Evolutionary conservation across 306 rosid species (phyloP).

Genomic region (Medicago arabica): DNA sequence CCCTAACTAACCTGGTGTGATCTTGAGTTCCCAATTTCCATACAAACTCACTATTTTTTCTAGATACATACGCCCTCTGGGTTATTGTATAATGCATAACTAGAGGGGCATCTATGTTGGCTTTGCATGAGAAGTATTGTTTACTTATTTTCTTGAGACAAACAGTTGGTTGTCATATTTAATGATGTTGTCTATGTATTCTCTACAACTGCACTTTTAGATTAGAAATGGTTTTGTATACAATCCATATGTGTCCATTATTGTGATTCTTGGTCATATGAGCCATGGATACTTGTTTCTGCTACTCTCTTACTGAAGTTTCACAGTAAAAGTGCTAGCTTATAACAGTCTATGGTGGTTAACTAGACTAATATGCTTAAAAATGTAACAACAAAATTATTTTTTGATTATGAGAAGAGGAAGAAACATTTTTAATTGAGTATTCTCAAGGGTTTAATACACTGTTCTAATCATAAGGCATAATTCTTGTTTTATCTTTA

Average conservation of each 20-base stretch:
- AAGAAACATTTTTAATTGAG: slow-evolving; percentile 11
- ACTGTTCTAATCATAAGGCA: not conserved
- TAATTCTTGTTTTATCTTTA: too few species aligned
- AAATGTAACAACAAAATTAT: not conserved
- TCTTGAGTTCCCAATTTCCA: slow-evolving; percentile 32
- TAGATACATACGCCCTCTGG: not conserved
- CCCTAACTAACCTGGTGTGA: not conserved
- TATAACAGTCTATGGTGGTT: slow-evolving; percentile 44
- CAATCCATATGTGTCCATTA: slow-evolving; percentile 31
- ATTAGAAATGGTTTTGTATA: slow-evolving; percentile 36
- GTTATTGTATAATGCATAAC: slow-evolving; percentile 19
- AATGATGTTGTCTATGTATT: slow-evolving; percentile 31
- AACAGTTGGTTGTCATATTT: slow-evolving; percentile 17
- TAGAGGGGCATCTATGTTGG: slow-evolving; percentile 1
- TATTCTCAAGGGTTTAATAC: too few species aligned
- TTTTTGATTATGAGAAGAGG: slow-evolving; percentile 1
- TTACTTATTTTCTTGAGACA: slow-evolving; percentile 16
- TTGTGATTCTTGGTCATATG: slow-evolving; percentile 40
- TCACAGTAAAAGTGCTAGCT: slow-evolving; percentile 39
- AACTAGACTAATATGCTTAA: slow-evolving; percentile 27
- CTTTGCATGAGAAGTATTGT: slow-evolving; percentile 28
- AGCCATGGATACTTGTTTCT: slow-evolving; percentile 36
- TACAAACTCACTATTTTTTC: not conserved
- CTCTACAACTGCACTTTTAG: slow-evolving; percentile 39
- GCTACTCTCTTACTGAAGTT: slow-evolving; percentile 37